phyloP scores from a whole-genome alignment of 2,329 filamentous ascomycete genomes.

The Ceratocystis huliohia region DNA sequence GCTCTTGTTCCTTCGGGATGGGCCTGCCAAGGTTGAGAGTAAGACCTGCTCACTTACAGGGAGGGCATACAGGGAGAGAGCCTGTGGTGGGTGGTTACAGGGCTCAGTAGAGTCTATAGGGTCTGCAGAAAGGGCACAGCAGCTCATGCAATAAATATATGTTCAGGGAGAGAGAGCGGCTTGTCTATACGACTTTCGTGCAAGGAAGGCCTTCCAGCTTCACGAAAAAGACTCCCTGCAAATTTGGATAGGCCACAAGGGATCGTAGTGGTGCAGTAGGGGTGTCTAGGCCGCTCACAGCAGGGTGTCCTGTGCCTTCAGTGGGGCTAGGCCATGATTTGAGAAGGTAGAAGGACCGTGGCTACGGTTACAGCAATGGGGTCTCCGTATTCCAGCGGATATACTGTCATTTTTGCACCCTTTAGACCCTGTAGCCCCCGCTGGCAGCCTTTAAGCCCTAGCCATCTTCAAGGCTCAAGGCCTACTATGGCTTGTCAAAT shows the following conservation, averaged over 20 bases:
- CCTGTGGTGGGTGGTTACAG: background rate
- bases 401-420: too few relatives aligned
- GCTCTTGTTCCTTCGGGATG: background rate
- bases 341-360: too few relatives aligned
- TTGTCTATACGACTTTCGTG: background rate
- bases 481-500: background rate
- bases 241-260: constrained; percentile 1
- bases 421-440: background rate
- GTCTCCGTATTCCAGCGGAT: too few relatives aligned
- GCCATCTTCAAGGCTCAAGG: background rate
- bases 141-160: background rate
- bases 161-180: background rate
- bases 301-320: background rate
- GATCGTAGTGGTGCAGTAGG: background rate
- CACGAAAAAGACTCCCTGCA: background rate
- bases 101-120: background rate
- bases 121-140: background rate
- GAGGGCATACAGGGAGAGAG: background rate
- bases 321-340: background rate
- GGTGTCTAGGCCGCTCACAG: background rate
- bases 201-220: background rate
- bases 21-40: background rate
- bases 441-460: background rate
- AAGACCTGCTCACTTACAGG: background rate
- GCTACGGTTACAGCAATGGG: too few relatives aligned